Evolutionary conservation across 352 stramenopile species (phyloP), one percentile per base, ranked within the genome.

Genomic region (Globisporangium nunn): DNA sequence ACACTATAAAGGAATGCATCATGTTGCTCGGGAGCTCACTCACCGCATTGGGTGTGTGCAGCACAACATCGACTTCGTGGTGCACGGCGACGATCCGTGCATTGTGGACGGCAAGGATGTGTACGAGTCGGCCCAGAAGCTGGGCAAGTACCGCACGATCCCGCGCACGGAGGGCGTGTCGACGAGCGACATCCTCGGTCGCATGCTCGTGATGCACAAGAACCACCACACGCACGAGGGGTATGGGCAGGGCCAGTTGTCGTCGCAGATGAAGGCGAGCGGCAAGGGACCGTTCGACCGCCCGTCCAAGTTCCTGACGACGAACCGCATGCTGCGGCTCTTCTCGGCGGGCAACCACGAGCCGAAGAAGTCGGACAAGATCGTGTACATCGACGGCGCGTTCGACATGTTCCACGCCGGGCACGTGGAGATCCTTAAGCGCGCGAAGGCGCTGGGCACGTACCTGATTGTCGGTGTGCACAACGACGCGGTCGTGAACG

Each of bases 381-480:
- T 99, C 30, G 94, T 99, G 63, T 99, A 99, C 75, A 97, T 99
- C 58, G 95, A 98, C 74, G 97, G 97, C 52, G 86, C 90, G 23
- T 99, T 96, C 74, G 97, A 99, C 74, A 97, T 99, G 89, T 99
- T 99, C 79, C 96, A 99, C 74, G 88, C 92, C 17, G 97, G 96
- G 52, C 96, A 99, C 71, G 93, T 99, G 15, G 86, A 96, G 59
- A 95, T 98, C 54, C 68, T 99, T 37, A 96, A 98, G 78, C 77
- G 85, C 14, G 92, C 93, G 7, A 97, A 96, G 59, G 66, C 90
- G 62, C 70, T 96, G 49, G 94, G 96, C 50, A 88, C 97, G 71
- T 99, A 98, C 71, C 61, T 99, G 5, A 97, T 99, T 59, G 96
- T 98, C 31, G 96, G 96, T 40, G 85, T 99, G 49, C 94, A 99